Evolutionary conservation across 768 basidiomycete species (phyloP), one percentile per base, ranked within the genome.

Genomic region (Phaeotremella skinneri): DNA sequence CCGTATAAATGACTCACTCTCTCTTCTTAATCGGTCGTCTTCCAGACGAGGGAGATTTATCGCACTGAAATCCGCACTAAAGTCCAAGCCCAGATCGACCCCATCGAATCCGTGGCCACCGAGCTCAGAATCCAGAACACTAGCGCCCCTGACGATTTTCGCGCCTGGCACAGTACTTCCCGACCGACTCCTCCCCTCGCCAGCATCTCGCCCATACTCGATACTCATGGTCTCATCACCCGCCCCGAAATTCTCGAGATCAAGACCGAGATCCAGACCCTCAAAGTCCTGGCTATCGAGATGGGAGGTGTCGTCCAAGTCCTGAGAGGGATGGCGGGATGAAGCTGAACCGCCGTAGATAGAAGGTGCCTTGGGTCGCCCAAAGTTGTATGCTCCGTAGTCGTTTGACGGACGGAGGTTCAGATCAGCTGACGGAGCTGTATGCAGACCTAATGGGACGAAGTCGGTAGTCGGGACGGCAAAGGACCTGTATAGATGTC

Each of bases 11-110:
- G 1, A 69, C 77, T 62, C 59, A 74, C 76, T 65, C 37, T 70
- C 87, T 75, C 91, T 84, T 71, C 85, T 82, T 80, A 43, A 78
- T 78, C 66, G 26, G 14, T 80, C 80, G 48, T 85, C 84, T 37
- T 85, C 87, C 59, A 90, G 85, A 23, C 84, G 84, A 56, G 90
- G 82, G 54, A 89, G 78, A 42, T 87, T 56, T 1, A 45, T 39
- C 5, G 23, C 21, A 21, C 29, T 84, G 56, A 82, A 82, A 26
- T 42, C 62, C 13, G 52, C 66, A 13, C 66, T 71, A 30, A 76
- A 51, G 49, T 75, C 90, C 72, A 89, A 88, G 66, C 87, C 84
- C 52, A 91, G 82, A 55, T 87, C 89, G 27, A 91, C 42, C 25
- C 60, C 67, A 6, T 52, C 65, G 39, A 63, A 61, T 20, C 21